Evolutionary conservation across 2,329 filamentous ascomycete species (phyloP), one percentile per base, ranked within the genome.

Genomic region (Fusarium sororula): DNA sequence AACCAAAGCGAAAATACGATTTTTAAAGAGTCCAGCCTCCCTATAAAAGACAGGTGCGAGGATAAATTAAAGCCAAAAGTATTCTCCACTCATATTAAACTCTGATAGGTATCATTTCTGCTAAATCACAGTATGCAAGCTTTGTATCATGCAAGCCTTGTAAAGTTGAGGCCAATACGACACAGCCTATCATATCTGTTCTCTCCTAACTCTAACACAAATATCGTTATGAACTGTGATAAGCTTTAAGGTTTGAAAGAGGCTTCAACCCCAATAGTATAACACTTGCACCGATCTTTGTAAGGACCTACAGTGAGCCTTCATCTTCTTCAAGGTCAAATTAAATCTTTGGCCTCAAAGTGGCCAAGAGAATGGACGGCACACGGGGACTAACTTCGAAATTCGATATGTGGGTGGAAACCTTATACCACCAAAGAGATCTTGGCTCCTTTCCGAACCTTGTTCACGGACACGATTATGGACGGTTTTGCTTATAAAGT

Each of bases 21-120:
- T 48, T 11, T 48, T 22, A 17, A 48, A 48, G 6, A 17, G 20
- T 17, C 7, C 3, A n/a, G 1, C 2, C 22, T 50, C 15, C 10
- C 7, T 9, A 32, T 17, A 7, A 9, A n/a, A 18, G 20, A 22
- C 14, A 32, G 15, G 10, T 30, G 10, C 4, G 20, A 17, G 20
- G 14, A 48, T 30, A 30, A 3, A 17, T 17, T 20, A 6, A 48
- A 30, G 14, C 10, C 26, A 30, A 50, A 48, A 7, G 22, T 7
- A 30, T 30, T 30, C 9, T 20, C 22, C 17, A 11, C n/a, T 15
- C 30, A 24, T 20, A 6, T 18, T 4, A 15, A 11, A 24, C 12
- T 35, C 7, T 35, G 2, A 24, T 7, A 14, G 6, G 6, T 6
- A 24, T 14, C 0, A 3, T 17, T 35, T 24, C 48, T 7, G 4